Evolutionary conservation across 768 basidiomycete genomes (phyloP).

Genomic region (Cubamyces sp.): DNA sequence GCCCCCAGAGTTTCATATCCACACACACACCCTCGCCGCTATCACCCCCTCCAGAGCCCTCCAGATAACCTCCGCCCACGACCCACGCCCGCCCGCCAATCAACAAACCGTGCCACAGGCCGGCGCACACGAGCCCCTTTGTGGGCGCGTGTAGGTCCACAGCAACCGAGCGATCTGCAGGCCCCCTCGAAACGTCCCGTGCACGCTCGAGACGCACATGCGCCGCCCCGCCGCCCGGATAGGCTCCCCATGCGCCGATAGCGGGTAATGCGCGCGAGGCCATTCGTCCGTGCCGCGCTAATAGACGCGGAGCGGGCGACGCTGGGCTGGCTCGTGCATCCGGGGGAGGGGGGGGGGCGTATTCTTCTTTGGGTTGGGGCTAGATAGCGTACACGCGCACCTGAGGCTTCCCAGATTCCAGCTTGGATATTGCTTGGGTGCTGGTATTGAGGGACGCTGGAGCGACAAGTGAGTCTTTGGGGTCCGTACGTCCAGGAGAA

Average conservation of each 20-base stretch:
- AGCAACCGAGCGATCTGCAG: neutral
- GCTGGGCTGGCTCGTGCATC: no score
- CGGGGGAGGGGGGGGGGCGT: no score
- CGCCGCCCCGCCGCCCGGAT: neutral
- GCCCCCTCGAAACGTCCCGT: neutral
- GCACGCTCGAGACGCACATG: neutral
- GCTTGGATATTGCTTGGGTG: no score
- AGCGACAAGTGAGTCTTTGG: no score
- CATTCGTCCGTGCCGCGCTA: neutral
- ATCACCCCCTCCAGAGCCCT: no score
- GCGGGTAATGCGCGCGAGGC: neutral
- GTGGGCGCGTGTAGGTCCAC: slow-evolving; percentile 8
- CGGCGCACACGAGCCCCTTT: neutral
- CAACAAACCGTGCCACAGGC: neutral
- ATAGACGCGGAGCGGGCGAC: no score
- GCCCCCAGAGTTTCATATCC: neutral
- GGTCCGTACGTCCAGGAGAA: no score
- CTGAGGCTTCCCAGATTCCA: no score
- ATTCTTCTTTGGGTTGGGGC: no score
- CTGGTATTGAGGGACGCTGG: no score
- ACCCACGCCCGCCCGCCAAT: neutral
- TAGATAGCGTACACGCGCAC: no score
- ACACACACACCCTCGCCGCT: no score
- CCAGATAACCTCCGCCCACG: neutral
- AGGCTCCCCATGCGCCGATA: neutral